Conservation (phyloP, 140 eudicot species). For the Stevia rebaudiana region DNA sequence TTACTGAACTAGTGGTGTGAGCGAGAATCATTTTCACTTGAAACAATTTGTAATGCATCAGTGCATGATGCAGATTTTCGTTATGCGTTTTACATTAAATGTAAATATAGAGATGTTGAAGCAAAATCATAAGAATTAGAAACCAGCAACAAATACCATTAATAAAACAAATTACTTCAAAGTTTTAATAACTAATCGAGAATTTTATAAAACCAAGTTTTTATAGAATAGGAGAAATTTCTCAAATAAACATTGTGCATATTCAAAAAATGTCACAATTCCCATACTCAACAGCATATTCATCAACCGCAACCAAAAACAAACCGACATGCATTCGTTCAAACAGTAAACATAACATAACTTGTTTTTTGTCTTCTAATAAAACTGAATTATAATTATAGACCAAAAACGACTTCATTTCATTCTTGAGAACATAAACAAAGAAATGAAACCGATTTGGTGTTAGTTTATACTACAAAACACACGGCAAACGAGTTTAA, state of each 20-base stretch:
- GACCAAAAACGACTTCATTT: neutral
- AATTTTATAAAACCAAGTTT: no score
- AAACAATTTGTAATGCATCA: no score
- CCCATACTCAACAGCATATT: neutral
- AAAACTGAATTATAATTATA: neutral
- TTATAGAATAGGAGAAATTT: no score
- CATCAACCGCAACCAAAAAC: neutral
- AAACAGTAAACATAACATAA: neutral
- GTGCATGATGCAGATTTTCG: no score
- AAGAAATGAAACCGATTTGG: neutral
- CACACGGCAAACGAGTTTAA: neutral
- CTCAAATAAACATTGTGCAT: neutral
- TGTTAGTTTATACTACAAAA: neutral
- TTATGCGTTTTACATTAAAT: no score
- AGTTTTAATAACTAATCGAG: no score
- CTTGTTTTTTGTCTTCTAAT: neutral
- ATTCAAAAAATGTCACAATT: neutral
- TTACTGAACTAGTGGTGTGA: no score
- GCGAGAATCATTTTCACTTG: no score
- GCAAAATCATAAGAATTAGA: no score
- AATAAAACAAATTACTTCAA: no score
- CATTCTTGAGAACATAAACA: neutral
- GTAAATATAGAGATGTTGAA: no score
- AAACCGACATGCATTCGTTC: neutral
- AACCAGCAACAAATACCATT: no score